Evolutionary conservation across 768 basidiomycete species (phyloP), one percentile per base, ranked within the genome.

Genomic region (Boletellus sp.): DNA sequence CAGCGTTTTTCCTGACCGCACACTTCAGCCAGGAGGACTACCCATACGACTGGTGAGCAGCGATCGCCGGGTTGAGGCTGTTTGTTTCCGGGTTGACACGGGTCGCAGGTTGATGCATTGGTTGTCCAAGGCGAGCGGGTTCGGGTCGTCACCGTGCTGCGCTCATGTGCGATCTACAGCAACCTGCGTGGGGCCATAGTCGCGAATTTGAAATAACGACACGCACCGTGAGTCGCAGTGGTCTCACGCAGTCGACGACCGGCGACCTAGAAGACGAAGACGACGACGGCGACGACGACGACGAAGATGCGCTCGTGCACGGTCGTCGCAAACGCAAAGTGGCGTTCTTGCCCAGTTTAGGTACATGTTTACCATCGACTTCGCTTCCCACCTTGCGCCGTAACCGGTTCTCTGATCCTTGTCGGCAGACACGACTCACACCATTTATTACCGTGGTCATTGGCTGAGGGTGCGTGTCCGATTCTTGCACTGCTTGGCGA

Each of bases 191-290:
- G 88, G 87, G 87, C 7, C 81, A 85, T 41, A 90, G 88, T 66
- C 78, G 90, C 39, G 90, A 92, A 67, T 92, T 92, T 63, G 90
- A 92, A 67, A 91, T 92, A 55, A 91, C 88, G 13, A 92, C 90
- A 13, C 85, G 89, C 42, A 78, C 86, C 6, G 73, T 79, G 16
- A 77, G 79, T 45, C 81, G 86, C 36, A 80, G 76, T 53, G 80
- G 81, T 42, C 71, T 90, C 56, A 82, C 75, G 43, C 78, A 84
- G 56, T 73, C 78, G 32, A 88, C 86, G 0, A 75, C 84, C 7
- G 90, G 90, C 22, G 88, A 91, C 61, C 50, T 90, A 42, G 85
- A 89, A 36, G 88, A 89, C 10, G 87, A 88, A n/a, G 84, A 87
- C 6, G 84, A 82, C 7, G 79, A 78, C 1, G 81, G 79, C 19